These are phyloP conservation scores for Cutaneotrichosporon sp. DNA, from an alignment of 1,284 basidiomycete genomes.

Conservation along the genomic window DNA sequence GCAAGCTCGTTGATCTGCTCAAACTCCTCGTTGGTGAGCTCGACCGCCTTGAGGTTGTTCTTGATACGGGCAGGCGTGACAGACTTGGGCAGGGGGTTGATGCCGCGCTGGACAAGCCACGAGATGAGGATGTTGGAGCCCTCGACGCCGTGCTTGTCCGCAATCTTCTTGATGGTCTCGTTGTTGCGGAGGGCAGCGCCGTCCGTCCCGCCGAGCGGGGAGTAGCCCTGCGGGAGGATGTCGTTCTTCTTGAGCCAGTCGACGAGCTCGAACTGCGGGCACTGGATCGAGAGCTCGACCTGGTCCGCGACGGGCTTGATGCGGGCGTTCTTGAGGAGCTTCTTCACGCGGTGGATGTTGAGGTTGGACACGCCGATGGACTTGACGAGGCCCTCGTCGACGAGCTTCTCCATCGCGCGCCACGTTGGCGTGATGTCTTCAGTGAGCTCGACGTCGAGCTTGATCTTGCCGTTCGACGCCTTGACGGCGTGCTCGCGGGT, in stretches of 20 bases:
- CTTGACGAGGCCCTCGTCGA: conserved; percentile 54
- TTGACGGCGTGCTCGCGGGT: conserved; percentile 34
- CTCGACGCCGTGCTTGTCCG: conserved; percentile 62
- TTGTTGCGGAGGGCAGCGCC: conserved; percentile 65
- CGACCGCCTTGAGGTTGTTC: conserved; percentile 44
- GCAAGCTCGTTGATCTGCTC: conserved; percentile 36
- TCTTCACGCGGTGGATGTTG: conserved; percentile 63
- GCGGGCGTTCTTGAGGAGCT: conserved; percentile 57
- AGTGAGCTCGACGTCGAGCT: conserved; percentile 60
- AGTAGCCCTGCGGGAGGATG: conserved; percentile 70
- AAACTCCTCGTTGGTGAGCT: conserved; percentile 42
- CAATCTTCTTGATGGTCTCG: conserved; percentile 58
- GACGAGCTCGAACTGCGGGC: conserved; percentile 74
- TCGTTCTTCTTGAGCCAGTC: conserved; percentile 58
- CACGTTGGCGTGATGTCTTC: conserved; percentile 65
- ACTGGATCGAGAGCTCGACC: conserved; percentile 76
- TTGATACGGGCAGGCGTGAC: conserved; percentile 49
- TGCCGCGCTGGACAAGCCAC: conserved; percentile 73
- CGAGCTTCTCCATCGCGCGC: conserved; percentile 56
- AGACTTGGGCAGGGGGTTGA: conserved; percentile 52
- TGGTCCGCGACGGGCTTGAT: conserved; percentile 62
- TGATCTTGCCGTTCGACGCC: conserved; percentile 48
- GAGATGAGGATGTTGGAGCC: conserved; percentile 73
- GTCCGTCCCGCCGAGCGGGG: conserved; percentile 65
- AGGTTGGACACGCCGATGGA: conserved; percentile 66